A percentile compares a stretch with the other conserved stretches of the same genome.
Conservation (phyloP, 306 rosid genomes). For the Acmispon strigosus region DNA sequence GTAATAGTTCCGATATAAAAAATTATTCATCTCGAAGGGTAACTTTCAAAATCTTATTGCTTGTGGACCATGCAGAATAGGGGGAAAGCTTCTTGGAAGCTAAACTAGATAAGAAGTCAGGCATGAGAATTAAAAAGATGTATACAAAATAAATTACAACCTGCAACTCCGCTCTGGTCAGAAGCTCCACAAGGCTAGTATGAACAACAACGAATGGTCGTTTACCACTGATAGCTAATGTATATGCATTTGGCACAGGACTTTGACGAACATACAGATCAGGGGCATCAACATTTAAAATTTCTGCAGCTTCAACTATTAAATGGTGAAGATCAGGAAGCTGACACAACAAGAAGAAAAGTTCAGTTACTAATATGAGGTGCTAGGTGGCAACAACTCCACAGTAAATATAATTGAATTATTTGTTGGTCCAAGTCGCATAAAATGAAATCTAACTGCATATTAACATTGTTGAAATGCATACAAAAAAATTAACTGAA, state of each 20-base stretch:
- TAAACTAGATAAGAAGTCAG: not conserved
- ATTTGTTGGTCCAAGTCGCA: not conserved
- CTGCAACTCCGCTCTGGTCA: constrained; percentile 83
- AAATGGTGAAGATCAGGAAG: constrained; percentile 71
- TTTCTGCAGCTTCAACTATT: constrained; percentile 78
- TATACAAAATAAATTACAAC: constrained; percentile 26
- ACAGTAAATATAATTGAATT: not conserved
- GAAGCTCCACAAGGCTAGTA: constrained; percentile 96
- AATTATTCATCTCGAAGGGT: not conserved
- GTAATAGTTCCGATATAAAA: not conserved
- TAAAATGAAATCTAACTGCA: not conserved
- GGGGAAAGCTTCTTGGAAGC: not conserved
- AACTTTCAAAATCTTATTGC: not conserved
- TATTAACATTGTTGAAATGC: not conserved
- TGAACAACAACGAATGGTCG: constrained; percentile 88
- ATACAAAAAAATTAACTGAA: not conserved
- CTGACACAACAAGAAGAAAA: constrained; percentile 36
- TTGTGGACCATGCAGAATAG: not conserved
- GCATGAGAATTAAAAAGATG: not conserved
- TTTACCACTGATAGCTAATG: constrained; percentile 90
- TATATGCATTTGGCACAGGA: constrained; percentile 96
- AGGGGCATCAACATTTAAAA: constrained; percentile 74
- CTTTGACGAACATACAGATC: constrained; percentile 93
- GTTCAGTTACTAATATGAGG: not conserved
- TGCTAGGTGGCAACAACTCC: constrained; percentile 11